Conservation (phyloP, 768 basidiomycete species). For the Phylloporus scabripes region DNA sequence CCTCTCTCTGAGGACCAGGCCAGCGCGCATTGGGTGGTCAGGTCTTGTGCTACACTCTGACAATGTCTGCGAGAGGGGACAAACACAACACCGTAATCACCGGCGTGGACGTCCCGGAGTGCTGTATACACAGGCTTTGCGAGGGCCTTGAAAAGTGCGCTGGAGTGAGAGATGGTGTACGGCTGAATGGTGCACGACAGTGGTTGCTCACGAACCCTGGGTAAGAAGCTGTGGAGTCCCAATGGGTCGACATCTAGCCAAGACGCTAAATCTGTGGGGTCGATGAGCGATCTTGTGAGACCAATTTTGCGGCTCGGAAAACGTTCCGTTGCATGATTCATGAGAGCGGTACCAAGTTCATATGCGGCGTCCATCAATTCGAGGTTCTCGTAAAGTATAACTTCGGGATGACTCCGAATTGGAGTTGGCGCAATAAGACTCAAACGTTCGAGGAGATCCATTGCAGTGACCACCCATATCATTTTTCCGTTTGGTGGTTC, state of each 20-base stretch:
- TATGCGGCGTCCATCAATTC: constrained; percentile 77
- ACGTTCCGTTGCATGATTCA: constrained; percentile 59
- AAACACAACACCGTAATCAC: constrained; percentile 68
- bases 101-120: constrained; percentile 44
- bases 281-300: constrained; percentile 70
- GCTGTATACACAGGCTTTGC: constrained; percentile 81
- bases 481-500: constrained; percentile 34
- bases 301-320: constrained; percentile 70
- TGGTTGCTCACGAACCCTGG: constrained; percentile 78
- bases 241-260: constrained; percentile 74
- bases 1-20: constrained; percentile 64
- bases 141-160: constrained; percentile 86
- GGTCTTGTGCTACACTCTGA: constrained; percentile 64
- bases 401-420: constrained; percentile 38
- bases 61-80: constrained; percentile 84
- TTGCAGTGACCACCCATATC: constrained; percentile 55
- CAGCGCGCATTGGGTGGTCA: constrained; percentile 83
- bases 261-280: constrained; percentile 71
- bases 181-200: constrained; percentile 62
- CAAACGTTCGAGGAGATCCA: constrained; percentile 44
- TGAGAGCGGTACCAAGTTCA: constrained; percentile 75
- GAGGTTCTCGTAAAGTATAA: constrained; percentile 81
- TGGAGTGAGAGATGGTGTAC: constrained; percentile 83
- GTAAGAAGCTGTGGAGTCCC: constrained; percentile 70
- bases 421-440: constrained; percentile 25